These are phyloP conservation scores for Nakazawaea molendinolei DNA, from an alignment of 805 yeast species.

Conservation along the genomic window DNA sequence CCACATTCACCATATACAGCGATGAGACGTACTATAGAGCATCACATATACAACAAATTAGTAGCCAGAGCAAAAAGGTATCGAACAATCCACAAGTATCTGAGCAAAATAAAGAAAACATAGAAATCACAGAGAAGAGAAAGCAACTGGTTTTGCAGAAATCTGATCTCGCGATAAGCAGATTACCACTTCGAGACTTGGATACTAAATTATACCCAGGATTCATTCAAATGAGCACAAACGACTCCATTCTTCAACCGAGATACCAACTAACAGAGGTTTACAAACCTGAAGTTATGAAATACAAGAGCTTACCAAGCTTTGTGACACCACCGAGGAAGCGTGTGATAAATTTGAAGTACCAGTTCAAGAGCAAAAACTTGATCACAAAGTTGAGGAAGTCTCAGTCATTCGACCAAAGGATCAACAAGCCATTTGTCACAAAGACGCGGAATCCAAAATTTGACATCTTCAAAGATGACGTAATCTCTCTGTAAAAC, in stretches of 20 bases:
- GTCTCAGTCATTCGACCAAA: conserved; percentile 5
- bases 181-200: conserved; percentile 12
- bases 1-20: conserved; percentile 10
- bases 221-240: conserved; percentile 9
- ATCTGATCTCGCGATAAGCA: neutral
- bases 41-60: neutral
- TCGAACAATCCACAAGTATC: conserved; percentile 22
- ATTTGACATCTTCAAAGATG: conserved; percentile 5
- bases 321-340: conserved; percentile 12
- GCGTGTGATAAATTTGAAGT: neutral
- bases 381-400: conserved; percentile 1
- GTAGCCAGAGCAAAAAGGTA: neutral
- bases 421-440: conserved; percentile 9
- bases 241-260: conserved; percentile 4
- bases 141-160: neutral
- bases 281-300: conserved; percentile 5
- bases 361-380: conserved; percentile 3
- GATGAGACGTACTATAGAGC: conserved; percentile 9
- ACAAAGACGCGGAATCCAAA: neutral
- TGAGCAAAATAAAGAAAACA: conserved; percentile 20
- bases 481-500: neutral
- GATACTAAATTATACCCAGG: conserved; percentile 13
- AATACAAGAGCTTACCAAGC: conserved; percentile 5
- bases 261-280: conserved; percentile 4
- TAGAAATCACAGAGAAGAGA: neutral